These are phyloP conservation scores for Monocercomonoides exilis DNA, from an alignment of 78 protist species.

Conservation along the genomic window DNA sequence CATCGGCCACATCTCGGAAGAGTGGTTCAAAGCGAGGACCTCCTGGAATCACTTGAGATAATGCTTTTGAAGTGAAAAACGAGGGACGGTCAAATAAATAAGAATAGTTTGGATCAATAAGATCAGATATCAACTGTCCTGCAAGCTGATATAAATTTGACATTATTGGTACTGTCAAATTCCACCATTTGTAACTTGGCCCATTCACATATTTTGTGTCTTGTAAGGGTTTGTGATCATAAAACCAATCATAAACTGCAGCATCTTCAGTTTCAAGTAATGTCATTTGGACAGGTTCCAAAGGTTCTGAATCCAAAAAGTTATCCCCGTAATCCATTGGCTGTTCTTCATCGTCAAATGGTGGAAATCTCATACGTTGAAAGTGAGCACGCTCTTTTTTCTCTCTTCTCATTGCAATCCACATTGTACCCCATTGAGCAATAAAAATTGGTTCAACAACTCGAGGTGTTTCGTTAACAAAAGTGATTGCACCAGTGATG, in stretches of 20 bases:
- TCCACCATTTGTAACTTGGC: slow-evolving; percentile 74
- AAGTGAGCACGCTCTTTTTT: slow-evolving; percentile 95
- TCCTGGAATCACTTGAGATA: slow-evolving; percentile 96
- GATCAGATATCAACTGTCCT: slow-evolving; percentile 75
- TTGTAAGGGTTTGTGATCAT: slow-evolving; percentile 81
- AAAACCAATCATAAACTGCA: slow-evolving; percentile 89
- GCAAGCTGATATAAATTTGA: slow-evolving; percentile 80
- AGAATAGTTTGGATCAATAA: slow-evolving; percentile 83
- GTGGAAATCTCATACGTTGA: slow-evolving; percentile 91
- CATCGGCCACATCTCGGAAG: slow-evolving; percentile 72
- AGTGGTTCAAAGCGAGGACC: slow-evolving; percentile 99
- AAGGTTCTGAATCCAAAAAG: slow-evolving; percentile 86
- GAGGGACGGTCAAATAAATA: slow-evolving; percentile 85
- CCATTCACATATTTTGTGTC: slow-evolving; percentile 75
- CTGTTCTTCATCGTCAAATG: slow-evolving; percentile 90
- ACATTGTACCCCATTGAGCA: slow-evolving; percentile 99
- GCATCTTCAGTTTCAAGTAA: slow-evolving; percentile 70
- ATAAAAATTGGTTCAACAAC: slow-evolving; percentile 94
- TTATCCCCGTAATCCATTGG: slow-evolving; percentile 97
- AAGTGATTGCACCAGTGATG: slow-evolving; percentile 96
- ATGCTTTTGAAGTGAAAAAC: slow-evolving; percentile 96
- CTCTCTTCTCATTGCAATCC: slow-evolving; percentile 97
- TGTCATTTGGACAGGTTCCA: slow-evolving; percentile 12
- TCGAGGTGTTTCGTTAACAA: slow-evolving; percentile 93
- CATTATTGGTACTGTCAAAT: slow-evolving; percentile 74